Base-by-base conservation (phyloP, 192 early-diverging fungal species). In the Backusella australiensis region DNA sequence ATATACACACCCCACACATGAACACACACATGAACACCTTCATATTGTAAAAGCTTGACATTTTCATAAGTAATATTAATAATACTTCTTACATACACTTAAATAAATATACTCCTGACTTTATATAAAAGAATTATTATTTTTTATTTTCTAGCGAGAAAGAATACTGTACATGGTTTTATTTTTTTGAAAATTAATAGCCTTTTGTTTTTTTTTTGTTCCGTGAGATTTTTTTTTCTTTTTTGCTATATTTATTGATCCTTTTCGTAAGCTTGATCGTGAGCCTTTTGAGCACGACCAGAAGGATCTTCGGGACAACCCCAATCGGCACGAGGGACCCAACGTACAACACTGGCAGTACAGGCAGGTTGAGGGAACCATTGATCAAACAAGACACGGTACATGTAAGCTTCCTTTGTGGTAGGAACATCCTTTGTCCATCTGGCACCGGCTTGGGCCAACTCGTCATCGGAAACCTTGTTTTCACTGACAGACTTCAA, bases 281-380 rank as follows among this genome's bases (percentile, higher is more conserved):
- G 98, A 38, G 89, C 93, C 83, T 92, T 94, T 86, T 99, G 98
- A 7, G 98, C 98, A 83, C 98, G 93, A 79, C 98, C 98, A 63
- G 94, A 96, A 46, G 98, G 98, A 83, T 99, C 98, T 77, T 96
- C 94, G 80, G 94, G 88, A 86, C 98, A 99, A 63, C 98, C 98
- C 98, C 98, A 99, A 83, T 99, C 98, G 59, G 88, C 92, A 81
- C 96, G 88, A 39, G 98, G 98, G 67, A 98, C 93, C 98, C 98
- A 99, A 66, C 96, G 82, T 7, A 97, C 96, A 26, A 99, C 96
- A 42, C 91, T 94, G 76, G 91, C 89, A 74, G 93, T 86, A 86
- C 96, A 99, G 34, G 92, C 92, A 71, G 91, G 88, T 84, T 97
- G 92, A 35, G 98, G 98, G 90, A 93, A 99, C 86, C 89, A 90